Evolutionary conservation across 345 rosid species (phyloP).

Genomic region (Anastatica hierochuntica): DNA sequence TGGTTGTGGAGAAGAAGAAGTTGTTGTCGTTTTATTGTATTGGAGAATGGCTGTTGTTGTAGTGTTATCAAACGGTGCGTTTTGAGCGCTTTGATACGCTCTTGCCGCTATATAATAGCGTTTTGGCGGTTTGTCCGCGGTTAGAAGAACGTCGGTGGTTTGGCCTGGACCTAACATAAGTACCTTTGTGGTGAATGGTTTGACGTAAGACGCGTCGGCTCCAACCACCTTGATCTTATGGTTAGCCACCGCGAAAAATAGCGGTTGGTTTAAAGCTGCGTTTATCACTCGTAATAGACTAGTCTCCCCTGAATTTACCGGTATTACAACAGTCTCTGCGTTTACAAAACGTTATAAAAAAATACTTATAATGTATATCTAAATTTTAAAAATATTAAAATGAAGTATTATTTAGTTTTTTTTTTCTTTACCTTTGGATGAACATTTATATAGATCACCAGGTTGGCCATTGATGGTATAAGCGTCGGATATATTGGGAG

Average conservation of each 20-base stretch:
- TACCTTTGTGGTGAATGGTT: conserved; percentile 73
- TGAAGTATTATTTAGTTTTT: neutral
- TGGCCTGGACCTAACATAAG: conserved; percentile 89
- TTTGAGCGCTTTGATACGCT: conserved; percentile 77
- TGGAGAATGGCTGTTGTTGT: conserved; percentile 91
- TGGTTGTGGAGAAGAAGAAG: conserved; percentile 29
- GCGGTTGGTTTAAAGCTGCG: conserved; percentile 69
- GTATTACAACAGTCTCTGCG: conserved; percentile 66
- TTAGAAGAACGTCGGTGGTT: conserved; percentile 80
- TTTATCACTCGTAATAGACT: conserved; percentile 81
- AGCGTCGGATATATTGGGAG: conserved; percentile 74
- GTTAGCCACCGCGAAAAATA: conserved; percentile 77
- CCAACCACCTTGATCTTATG: conserved; percentile 78
- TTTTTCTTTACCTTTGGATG: conserved; percentile 48
- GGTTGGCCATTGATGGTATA: conserved; percentile 92
- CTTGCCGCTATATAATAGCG: conserved; percentile 79
- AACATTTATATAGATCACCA: conserved; percentile 89
- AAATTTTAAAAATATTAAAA: no score
- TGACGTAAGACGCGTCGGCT: conserved; percentile 86
- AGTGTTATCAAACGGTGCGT: conserved; percentile 70
- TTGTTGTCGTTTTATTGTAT: conserved; percentile 38
- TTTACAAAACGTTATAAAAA: neutral
- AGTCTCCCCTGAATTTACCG: conserved; percentile 75
- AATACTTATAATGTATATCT: no score
- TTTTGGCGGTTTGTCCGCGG: conserved; percentile 60